Conservation (phyloP, 106 monocot species). For the Ottelia alismoides region DNA sequence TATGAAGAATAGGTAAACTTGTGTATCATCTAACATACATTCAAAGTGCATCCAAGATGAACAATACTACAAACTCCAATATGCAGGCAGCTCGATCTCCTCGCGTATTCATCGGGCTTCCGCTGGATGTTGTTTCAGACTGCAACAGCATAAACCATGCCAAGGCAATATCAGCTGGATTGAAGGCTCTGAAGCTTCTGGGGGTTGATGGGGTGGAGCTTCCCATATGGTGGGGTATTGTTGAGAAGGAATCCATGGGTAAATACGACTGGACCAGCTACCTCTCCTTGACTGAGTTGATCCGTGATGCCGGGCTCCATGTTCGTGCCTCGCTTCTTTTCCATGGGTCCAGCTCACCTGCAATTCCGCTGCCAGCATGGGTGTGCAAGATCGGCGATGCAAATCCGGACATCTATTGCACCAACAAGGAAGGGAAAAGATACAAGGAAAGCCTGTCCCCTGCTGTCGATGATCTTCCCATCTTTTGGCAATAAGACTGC, state of each 20-base stretch:
- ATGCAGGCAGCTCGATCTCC: too few species aligned
- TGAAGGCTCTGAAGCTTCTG: constrained; percentile 60
- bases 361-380: constrained; percentile 36
- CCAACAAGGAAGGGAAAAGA: constrained; percentile 27
- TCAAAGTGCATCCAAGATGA: too few species aligned
- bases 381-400: constrained; percentile 20
- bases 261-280: constrained; percentile 35
- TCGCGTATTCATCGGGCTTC: constrained; percentile 72
- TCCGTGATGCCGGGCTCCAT: constrained; percentile 40
- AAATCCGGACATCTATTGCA: constrained; percentile 50
- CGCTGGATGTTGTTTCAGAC: constrained; percentile 38
- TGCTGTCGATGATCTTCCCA: constrained; percentile 46
- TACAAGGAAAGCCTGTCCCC: constrained; percentile 43
- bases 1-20: too few species aligned
- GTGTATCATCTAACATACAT: too few species aligned
- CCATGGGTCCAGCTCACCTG: constrained; percentile 14
- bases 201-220: constrained; percentile 65
- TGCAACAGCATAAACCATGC: constrained; percentile 37
- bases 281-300: constrained; percentile 31
- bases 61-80: too few species aligned
- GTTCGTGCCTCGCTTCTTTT: constrained; percentile 36
- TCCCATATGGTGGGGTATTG: constrained; percentile 53
- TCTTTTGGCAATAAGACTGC: constrained; percentile 45
- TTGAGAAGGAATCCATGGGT: constrained; percentile 28
- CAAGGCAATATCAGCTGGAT: constrained; percentile 47